phyloP scores from a whole-genome alignment of 768 basidiomycete genomes.

The Lactarius hengduanensis region DNA sequence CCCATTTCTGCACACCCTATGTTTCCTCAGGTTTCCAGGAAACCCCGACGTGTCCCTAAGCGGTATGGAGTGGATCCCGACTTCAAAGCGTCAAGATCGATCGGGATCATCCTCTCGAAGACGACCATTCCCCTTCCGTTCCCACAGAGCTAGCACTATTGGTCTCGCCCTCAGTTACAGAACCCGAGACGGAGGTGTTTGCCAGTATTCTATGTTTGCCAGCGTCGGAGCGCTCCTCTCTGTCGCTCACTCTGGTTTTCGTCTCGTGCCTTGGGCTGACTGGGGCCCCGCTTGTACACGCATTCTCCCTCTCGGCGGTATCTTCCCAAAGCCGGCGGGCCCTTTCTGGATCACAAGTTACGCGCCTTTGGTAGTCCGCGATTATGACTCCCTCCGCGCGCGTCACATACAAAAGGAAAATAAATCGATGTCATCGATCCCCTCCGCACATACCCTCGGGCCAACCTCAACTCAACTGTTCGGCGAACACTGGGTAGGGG shows the following conservation, averaged over 20 bases:
- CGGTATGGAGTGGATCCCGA: constrained; percentile 15
- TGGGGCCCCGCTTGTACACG: constrained; percentile 20
- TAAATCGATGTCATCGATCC: neutral
- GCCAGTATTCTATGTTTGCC: constrained; percentile 4
- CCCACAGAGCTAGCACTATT: constrained; percentile 14
- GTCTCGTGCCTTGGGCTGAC: constrained; percentile 4
- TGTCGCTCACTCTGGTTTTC: neutral
- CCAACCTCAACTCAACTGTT: constrained; percentile 1
- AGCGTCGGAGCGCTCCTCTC: constrained; percentile 6
- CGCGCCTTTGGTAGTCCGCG: constrained; percentile 16
- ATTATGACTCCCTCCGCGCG: constrained; percentile 11
- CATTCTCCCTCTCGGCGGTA: neutral
- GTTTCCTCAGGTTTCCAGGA: constrained; percentile 12
- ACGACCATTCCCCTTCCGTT: constrained; percentile 19
- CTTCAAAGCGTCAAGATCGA: neutral
- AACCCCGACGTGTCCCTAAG: neutral
- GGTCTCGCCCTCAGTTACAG: neutral
- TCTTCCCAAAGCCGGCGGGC: constrained; percentile 7
- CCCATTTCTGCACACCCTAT: constrained; percentile 4
- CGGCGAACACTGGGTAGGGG: constrained; percentile 8
- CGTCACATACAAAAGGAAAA: neutral
- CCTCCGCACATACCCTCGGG: neutral
- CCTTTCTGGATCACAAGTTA: constrained; percentile 14
- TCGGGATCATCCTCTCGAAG: neutral
- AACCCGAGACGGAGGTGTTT: neutral